Conservation (phyloP, 2,329 filamentous ascomycete species). For the Dendryphion nanum region DNA sequence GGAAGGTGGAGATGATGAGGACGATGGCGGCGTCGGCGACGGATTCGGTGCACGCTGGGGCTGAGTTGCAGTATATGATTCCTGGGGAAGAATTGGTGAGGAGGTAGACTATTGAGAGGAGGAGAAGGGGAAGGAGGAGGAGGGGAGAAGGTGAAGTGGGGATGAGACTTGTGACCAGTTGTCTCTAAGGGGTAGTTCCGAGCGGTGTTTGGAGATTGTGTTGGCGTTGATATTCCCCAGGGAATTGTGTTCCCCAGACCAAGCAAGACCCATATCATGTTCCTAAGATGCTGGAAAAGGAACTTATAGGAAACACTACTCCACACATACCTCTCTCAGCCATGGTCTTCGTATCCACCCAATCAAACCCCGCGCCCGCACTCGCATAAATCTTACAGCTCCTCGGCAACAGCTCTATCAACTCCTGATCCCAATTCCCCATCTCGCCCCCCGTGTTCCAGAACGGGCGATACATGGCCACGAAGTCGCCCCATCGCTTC, state of each 20-base stretch:
- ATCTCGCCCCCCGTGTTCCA: constrained; percentile 66
- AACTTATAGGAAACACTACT: not conserved
- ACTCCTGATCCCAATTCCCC: constrained; percentile 61
- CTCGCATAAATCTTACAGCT: constrained; percentile 58
- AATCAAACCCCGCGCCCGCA: constrained; percentile 63
- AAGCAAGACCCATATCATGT: not conserved
- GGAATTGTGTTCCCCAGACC: not conserved
- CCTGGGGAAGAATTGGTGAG: constrained; percentile 37
- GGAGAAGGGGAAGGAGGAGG: not conserved
- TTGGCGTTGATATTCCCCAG: not conserved
- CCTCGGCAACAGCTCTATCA: constrained; percentile 52
- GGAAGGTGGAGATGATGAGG: constrained; percentile 68
- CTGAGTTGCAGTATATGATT: constrained; percentile 71
- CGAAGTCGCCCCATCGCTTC: constrained; percentile 44
- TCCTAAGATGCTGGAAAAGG: not conserved
- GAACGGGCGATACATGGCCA: constrained; percentile 56
- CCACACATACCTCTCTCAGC: constrained; percentile 56
- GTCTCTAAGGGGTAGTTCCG: too few relatives aligned
- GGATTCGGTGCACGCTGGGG: constrained; percentile 67
- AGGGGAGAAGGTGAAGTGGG: not conserved
- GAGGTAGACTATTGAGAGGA: not conserved
- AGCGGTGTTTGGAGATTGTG: not conserved
- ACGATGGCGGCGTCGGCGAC: constrained; percentile 71
- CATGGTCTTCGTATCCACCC: constrained; percentile 60
- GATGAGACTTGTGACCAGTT: not conserved